Evolutionary conservation across 2,329 filamentous ascomycete genomes (phyloP).

Genomic region (Colletotrichum sidae): DNA sequence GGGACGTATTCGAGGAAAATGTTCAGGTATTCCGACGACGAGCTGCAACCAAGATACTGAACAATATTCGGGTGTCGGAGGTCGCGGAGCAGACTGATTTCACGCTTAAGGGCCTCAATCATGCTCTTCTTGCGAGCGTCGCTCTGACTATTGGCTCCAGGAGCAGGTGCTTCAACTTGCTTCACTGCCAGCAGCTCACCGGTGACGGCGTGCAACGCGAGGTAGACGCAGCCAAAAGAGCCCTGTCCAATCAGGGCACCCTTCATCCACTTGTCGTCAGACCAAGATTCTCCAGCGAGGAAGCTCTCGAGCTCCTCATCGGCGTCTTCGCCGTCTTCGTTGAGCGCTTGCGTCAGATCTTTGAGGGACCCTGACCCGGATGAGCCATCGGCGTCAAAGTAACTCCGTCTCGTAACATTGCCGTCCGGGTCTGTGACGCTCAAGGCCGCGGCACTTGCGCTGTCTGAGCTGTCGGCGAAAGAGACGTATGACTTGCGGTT

Average conservation of each 20-base stretch:
- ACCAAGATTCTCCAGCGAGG: conserved; percentile 92
- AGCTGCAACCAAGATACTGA: conserved; percentile 95
- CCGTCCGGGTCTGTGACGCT: conserved; percentile 83
- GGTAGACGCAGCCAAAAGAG: conserved; percentile 94
- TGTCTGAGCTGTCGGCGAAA: conserved; percentile 82
- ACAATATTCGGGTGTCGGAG: conserved; percentile 97
- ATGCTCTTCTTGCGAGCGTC: conserved; percentile 96
- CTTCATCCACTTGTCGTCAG: conserved; percentile 99
- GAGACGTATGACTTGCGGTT: conserved; percentile 98
- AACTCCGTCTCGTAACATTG: conserved; percentile 78
- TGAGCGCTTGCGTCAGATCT: conserved; percentile 86
- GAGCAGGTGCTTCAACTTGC: conserved; percentile 90
- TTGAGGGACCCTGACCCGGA: conserved; percentile 80
- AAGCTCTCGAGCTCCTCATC: conserved; percentile 93
- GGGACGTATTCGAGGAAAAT: conserved; percentile 99
- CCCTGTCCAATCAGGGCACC: conserved; percentile 96
- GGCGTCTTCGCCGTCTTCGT: conserved; percentile 90
- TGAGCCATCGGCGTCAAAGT: conserved; percentile 84
- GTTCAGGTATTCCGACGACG: conserved; percentile 91
- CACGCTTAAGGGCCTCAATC: conserved; percentile 96
- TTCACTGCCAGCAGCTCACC: conserved; percentile 98
- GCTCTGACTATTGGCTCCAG: conserved; percentile 81
- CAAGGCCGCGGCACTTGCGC: conserved; percentile 61
- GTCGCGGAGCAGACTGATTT: conserved; percentile 93
- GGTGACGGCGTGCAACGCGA: conserved; percentile 94